Evolutionary conservation across 2,329 filamentous ascomycete species (phyloP).

Genomic region (Pseudocercospora musae): DNA sequence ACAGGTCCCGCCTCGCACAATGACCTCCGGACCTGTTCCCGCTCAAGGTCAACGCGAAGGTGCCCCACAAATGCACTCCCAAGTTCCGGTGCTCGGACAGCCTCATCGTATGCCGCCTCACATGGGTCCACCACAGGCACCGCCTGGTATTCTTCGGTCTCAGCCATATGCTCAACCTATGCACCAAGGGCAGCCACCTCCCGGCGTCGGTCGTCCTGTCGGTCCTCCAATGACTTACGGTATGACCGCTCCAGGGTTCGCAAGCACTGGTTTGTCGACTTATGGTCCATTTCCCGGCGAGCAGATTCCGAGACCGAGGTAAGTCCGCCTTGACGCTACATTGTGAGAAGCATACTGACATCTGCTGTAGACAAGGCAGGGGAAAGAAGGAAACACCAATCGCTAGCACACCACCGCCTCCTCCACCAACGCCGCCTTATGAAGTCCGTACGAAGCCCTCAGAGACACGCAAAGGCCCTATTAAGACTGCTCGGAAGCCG

Average conservation of each 20-base stretch:
- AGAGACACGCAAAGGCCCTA: constrained; percentile 11
- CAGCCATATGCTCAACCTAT: constrained; percentile 21
- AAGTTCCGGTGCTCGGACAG: neutral
- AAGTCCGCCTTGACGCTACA: neutral
- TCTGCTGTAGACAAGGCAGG: constrained; percentile 9
- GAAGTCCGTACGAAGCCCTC: constrained; percentile 17
- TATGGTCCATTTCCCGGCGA: neutral
- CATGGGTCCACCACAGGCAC: constrained; percentile 7
- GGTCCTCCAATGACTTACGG: constrained; percentile 18
- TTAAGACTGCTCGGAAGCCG: constrained; percentile 20
- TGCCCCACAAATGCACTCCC: constrained; percentile 1
- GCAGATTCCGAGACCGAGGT: constrained; percentile 2
- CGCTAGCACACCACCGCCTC: constrained; percentile 19
- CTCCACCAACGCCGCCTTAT: constrained; percentile 24
- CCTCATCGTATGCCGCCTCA: constrained; percentile 9
- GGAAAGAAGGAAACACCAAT: constrained; percentile 18
- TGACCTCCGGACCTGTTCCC: neutral
- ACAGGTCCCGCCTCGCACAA: neutral
- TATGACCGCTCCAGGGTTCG: constrained; percentile 13
- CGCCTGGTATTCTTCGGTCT: constrained; percentile 10
- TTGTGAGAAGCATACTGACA: constrained; percentile 1
- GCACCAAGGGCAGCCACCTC: neutral
- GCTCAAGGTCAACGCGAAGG: neutral
- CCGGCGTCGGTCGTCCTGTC: constrained; percentile 17
- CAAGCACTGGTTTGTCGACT: constrained; percentile 1